These are phyloP conservation scores for Podila epigama DNA, from an alignment of 192 early-diverging fungal species.

Conservation along the genomic window DNA sequence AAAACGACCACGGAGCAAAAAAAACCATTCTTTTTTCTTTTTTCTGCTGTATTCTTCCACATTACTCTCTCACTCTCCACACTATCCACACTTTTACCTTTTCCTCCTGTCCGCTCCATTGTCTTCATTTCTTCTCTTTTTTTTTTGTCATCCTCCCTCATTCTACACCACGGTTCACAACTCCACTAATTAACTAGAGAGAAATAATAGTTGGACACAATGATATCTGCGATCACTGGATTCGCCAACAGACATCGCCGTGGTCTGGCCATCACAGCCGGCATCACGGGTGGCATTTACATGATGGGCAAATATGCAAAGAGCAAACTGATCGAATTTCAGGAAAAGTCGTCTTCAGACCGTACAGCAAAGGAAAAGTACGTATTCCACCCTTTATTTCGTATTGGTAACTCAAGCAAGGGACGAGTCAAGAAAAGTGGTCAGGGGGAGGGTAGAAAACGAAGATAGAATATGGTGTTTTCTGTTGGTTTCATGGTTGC, in stretches of 20 bases:
- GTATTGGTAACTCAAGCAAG: too few relatives aligned
- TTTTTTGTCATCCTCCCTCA: not conserved
- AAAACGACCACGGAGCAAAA: too few relatives aligned
- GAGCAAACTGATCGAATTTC: conserved; percentile 76
- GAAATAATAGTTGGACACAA: too few relatives aligned
- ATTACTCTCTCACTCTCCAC: too few relatives aligned
- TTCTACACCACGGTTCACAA: not conserved
- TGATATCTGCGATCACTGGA: conserved; percentile 56
- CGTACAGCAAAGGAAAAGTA: conserved; percentile 82
- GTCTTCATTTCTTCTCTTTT: not conserved
- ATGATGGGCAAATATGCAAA: conserved; percentile 77
- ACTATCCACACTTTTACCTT: too few relatives aligned
- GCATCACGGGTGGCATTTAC: conserved; percentile 75
- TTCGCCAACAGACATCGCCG: conserved; percentile 75
- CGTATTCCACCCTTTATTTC: conserved; percentile 10
- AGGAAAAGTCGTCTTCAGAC: conserved; percentile 69
- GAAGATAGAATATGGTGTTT: too few relatives aligned
- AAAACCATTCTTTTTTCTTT: too few relatives aligned
- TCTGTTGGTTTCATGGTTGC: too few relatives aligned
- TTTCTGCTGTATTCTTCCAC: too few relatives aligned
- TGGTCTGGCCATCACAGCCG: conserved; percentile 68
- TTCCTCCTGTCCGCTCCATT: not conserved
- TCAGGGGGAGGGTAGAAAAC: too few relatives aligned
- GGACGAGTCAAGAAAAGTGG: too few relatives aligned
- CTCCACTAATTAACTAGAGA: not conserved